Evolutionary conservation across 106 monocot species (phyloP), one percentile per base, ranked within the genome.

Genomic region (Platanthera guangdongensis): DNA sequence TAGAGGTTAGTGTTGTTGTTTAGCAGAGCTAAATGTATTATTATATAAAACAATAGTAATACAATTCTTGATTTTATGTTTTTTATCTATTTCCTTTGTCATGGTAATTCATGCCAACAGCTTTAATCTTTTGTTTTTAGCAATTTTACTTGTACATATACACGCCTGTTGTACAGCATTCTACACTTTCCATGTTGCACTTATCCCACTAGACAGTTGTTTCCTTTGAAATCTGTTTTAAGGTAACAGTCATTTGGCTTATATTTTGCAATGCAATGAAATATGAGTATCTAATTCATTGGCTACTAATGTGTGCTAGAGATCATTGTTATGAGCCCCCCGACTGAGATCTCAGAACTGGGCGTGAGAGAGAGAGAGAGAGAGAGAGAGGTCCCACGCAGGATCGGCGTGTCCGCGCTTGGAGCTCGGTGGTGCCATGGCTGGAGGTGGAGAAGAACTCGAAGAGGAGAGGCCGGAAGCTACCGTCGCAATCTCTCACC

Each of bases 1-100:
- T 96, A 19, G 96, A 96, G 96, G 93, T 92, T 71, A 52, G 45
- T 78, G 22, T 9, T 32, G 68, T 32, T 49, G 18, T 71, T 9
- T 22, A 15, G 72, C 72, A 72, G 18, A 51, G 50, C 11, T 48
- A 46, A 25, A 47, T 32, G 48, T 7, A 11, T 60, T 60, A 19
- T 60, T 60, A 21, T 32, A 65, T 30, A 39, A 39, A 39, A 39
- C 39, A 39, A 39, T 39, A 15, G 46, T 15, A n/a, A 1, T 67
- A 60, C 18, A 13, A 67, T 11, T 68, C 45, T 0, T 46, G 47
- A 70, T 16, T 48, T 70, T 16, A 48, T n/a, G n/a, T 48, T 15
- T 47, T 48, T 4, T 21, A 51, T 50, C 8, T 22, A 72, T 72
- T 49, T 72, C 11, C 22, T 2, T 9, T 72, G 21, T 21, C 47